phyloP scores from a whole-genome alignment of 2,329 filamentous ascomycete genomes.

The Ramularia endophylla region DNA sequence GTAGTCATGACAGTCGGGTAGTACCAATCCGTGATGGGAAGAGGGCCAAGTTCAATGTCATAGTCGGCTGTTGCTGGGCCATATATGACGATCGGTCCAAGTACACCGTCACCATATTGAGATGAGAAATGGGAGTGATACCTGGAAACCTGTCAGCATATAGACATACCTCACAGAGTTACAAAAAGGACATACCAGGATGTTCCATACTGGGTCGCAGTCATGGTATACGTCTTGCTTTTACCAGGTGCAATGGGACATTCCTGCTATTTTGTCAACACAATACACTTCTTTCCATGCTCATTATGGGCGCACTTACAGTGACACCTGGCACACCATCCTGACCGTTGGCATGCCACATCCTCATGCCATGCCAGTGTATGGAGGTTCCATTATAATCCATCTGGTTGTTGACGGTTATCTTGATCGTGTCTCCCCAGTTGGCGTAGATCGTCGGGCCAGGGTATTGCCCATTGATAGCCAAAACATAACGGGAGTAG shows the following conservation, averaged over 20 bases:
- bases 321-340: slow-evolving; percentile 52
- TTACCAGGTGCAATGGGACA: slow-evolving; percentile 46
- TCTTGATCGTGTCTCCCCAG: slow-evolving; percentile 39
- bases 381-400: slow-evolving; percentile 54
- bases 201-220: slow-evolving; percentile 45
- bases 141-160: slow-evolving; percentile 33
- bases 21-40: slow-evolving; percentile 58
- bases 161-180: not conserved
- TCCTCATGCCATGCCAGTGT: slow-evolving; percentile 59
- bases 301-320: too few relatives aligned
- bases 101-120: slow-evolving; percentile 53
- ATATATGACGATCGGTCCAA: slow-evolving; percentile 57
- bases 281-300: too few relatives aligned
- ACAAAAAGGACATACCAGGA: slow-evolving; percentile 12
- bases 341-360: slow-evolving; percentile 49
- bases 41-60: slow-evolving; percentile 56
- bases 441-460: slow-evolving; percentile 38
- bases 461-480: slow-evolving; percentile 59
- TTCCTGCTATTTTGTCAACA: slow-evolving; percentile 19
- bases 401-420: slow-evolving; percentile 51
- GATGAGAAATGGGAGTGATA: slow-evolving; percentile 52
- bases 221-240: slow-evolving; percentile 53
- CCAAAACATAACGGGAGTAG: slow-evolving; percentile 29
- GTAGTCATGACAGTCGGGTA: slow-evolving; percentile 24
- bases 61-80: slow-evolving; percentile 55